Evolutionary conservation across 208 protist species (phyloP).

Genomic region (Naegleria lovaniensis): DNA sequence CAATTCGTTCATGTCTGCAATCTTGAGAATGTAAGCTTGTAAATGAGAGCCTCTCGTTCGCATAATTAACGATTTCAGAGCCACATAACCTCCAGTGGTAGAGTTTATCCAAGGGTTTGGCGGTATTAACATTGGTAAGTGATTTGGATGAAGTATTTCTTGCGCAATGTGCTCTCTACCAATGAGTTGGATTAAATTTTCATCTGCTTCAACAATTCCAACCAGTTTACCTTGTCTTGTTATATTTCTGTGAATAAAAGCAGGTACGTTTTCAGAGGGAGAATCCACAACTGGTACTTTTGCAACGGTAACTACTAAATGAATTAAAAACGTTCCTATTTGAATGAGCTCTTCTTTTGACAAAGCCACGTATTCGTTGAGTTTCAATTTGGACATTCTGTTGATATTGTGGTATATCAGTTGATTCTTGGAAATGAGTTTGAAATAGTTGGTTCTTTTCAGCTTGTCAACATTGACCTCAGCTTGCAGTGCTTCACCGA

Average conservation of each 20-base stretch:
- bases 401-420: neutral
- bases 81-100: constrained; percentile 15
- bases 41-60: neutral
- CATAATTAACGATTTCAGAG: constrained; percentile 14
- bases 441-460: neutral
- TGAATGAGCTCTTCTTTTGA: neutral
- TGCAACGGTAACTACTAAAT: neutral
- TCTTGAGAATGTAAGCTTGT: neutral
- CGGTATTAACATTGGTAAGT: constrained; percentile 29
- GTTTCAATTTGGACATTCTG: neutral
- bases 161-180: neutral
- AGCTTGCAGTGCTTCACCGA: constrained; percentile 25
- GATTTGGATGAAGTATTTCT: constrained; percentile 19
- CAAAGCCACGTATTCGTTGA: constrained; percentile 10
- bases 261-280: neutral
- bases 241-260: neutral
- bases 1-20: constrained; percentile 13
- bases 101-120: constrained; percentile 24
- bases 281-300: neutral
- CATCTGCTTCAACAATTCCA: neutral
- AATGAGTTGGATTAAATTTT: constrained; percentile 16
- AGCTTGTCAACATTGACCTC: constrained; percentile 33
- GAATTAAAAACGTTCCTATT: neutral
- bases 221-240: neutral
- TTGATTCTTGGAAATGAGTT: neutral